phyloP scores from a whole-genome alignment of 345 rosid species.

The Gossypium herbaceum region DNA sequence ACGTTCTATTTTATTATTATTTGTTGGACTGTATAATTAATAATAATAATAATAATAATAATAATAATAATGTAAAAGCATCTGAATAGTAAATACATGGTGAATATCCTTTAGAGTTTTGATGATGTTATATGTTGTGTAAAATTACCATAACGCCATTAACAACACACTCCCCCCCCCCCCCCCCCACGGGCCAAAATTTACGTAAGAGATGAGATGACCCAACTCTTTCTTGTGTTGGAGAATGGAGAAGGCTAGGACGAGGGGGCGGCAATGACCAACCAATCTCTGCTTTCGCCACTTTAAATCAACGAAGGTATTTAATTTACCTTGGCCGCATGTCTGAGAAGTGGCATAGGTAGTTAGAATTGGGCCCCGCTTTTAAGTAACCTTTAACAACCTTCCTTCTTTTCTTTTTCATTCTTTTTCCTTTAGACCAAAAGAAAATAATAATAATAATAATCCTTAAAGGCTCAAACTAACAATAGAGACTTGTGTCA shows the following conservation, averaged over 20 bases:
- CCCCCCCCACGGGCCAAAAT: background rate
- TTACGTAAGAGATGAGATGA: background rate
- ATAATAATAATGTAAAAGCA: background rate
- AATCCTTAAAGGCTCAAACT: background rate
- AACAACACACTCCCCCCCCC: background rate
- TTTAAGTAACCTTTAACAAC: background rate
- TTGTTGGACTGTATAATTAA: background rate
- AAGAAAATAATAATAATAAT: background rate
- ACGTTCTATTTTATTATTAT: background rate
- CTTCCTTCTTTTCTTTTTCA: background rate
- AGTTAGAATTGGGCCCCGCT: constrained; percentile 1
- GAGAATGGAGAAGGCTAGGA: background rate
- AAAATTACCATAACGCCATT: background rate
- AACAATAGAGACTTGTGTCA: background rate
- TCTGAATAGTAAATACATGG: background rate
- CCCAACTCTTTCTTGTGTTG: background rate
- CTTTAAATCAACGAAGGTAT: background rate
- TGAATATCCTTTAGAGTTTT: background rate
- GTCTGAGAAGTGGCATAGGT: background rate
- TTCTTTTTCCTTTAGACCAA: background rate
- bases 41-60: too few species aligned
- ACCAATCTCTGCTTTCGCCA: background rate
- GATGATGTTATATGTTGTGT: background rate
- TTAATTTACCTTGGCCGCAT: background rate
- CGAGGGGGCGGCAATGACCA: background rate